phyloP scores from a whole-genome alignment of 2,329 filamentous ascomycete genomes.

The Epichloe scottii region DNA sequence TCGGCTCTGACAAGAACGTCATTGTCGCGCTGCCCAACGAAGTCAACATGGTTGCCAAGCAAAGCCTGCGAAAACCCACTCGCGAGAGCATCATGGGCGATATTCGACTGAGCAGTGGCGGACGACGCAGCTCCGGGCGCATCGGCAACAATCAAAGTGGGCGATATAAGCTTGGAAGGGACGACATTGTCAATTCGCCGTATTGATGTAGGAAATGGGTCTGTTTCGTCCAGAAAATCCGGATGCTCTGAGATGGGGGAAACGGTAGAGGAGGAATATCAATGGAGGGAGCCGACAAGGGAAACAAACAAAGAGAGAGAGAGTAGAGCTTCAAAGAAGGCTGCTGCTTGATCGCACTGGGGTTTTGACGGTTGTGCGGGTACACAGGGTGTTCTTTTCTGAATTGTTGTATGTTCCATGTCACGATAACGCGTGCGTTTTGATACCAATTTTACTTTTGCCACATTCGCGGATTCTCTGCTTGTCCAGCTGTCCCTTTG shows the following conservation, averaged over 20 bases:
- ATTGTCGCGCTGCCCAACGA: conserved; percentile 95
- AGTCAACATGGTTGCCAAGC: conserved; percentile 92
- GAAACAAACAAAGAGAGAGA: no score
- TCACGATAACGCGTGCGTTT: no score
- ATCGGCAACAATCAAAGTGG: conserved; percentile 42
- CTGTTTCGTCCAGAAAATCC: no score
- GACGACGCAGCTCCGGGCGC: conserved; percentile 36
- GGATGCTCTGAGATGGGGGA: neutral
- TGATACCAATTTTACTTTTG: no score
- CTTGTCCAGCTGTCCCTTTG: no score
- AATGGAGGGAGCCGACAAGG: no score
- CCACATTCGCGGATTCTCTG: no score
- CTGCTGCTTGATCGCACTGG: no score
- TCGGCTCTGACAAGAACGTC: conserved; percentile 92
- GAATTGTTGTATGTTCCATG: no score
- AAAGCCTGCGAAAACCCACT: conserved; percentile 74
- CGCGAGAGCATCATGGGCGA: conserved; percentile 78
- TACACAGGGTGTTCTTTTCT: no score
- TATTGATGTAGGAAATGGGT: conserved; percentile 29
- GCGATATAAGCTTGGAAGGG: conserved; percentile 61
- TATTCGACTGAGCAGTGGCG: conserved; percentile 32
- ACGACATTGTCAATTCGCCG: conserved; percentile 70
- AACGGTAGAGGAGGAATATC: neutral
- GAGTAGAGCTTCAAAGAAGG: no score
- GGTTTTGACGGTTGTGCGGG: no score